Evolutionary conservation across 352 stramenopile genomes (phyloP).

Genomic region (Globisporangium emineosum): DNA sequence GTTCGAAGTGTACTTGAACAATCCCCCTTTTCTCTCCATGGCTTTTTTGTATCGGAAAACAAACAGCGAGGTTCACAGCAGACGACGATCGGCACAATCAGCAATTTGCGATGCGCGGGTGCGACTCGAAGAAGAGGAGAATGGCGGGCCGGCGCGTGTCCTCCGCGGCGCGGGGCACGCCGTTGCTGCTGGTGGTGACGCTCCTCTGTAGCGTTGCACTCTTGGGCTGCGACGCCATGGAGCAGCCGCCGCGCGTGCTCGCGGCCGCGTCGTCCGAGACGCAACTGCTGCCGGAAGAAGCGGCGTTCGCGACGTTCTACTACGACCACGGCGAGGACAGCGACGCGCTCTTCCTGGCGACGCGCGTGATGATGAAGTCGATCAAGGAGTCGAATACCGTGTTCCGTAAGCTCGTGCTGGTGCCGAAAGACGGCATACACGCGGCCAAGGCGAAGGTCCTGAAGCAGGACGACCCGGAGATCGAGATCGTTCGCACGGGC

Average conservation of each 20-base stretch:
- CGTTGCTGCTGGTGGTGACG: background rate
- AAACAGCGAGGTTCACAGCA: background rate
- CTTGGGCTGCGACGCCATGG: background rate
- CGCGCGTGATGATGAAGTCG: slow-evolving; percentile 23
- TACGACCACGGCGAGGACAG: slow-evolving; percentile 27
- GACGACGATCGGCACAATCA: background rate
- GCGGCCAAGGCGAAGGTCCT: slow-evolving; percentile 35
- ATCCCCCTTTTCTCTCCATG: background rate
- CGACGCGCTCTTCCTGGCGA: slow-evolving; percentile 25
- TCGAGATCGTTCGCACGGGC: slow-evolving; percentile 63
- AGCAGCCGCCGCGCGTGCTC: slow-evolving; percentile 11
- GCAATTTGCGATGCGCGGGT: background rate
- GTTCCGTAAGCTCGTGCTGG: slow-evolving; percentile 69
- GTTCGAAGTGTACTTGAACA: too few relatives aligned
- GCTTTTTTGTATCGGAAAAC: background rate
- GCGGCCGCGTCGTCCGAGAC: background rate
- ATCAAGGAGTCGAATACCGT: slow-evolving; percentile 33
- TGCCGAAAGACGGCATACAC: slow-evolving; percentile 58
- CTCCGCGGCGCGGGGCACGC: background rate
- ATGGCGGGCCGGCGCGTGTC: background rate
- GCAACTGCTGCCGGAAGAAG: slow-evolving; percentile 16
- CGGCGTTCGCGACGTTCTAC: slow-evolving; percentile 26
- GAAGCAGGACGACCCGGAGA: slow-evolving; percentile 45
- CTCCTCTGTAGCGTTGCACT: background rate
- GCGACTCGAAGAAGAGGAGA: background rate